A percentile compares a stretch with the other conserved stretches of the same genome.
phyloP scores from a whole-genome alignment of 306 rosid genomes.

The Hippophae rhamnoides region DNA sequence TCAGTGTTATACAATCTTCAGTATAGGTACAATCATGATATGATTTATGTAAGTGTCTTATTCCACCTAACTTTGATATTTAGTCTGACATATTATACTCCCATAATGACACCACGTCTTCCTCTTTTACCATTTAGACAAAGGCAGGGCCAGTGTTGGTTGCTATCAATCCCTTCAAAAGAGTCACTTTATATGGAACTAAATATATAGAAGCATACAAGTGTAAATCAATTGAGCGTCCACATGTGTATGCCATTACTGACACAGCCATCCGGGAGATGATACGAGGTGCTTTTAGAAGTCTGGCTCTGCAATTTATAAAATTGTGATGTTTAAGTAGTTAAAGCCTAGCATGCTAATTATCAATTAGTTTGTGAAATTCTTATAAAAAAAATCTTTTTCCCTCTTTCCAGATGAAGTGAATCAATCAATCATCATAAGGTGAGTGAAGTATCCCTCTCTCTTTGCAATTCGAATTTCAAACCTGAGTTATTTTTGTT shows the following conservation, averaged over 20 bases:
- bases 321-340: conserved; percentile 15
- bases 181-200: conserved; percentile 74
- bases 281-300: conserved; percentile 56
- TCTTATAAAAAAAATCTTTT: conserved; percentile 17
- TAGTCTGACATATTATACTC: conserved; percentile 6
- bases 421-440: conserved; percentile 91
- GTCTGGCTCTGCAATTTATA: conserved; percentile 6
- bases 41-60: conserved; percentile 71
- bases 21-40: conserved; percentile 71
- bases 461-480: neutral
- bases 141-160: conserved; percentile 98
- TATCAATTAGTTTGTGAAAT: conserved; percentile 14
- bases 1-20: conserved; percentile 87
- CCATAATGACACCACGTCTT: conserved; percentile 11
- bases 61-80: conserved; percentile 5
- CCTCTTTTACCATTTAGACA: conserved; percentile 48
- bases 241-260: conserved; percentile 95
- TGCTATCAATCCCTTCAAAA: conserved; percentile 92
- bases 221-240: conserved; percentile 56
- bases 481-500: neutral
- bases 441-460: conserved; percentile 39
- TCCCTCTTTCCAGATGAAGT: conserved; percentile 74
- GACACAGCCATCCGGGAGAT: conserved; percentile 90
- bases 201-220: conserved; percentile 82
- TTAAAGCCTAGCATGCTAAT: conserved; percentile 10